Conservation (phyloP, 2,329 filamentous ascomycete species). For the Botryosphaeria dothidea region DNA sequence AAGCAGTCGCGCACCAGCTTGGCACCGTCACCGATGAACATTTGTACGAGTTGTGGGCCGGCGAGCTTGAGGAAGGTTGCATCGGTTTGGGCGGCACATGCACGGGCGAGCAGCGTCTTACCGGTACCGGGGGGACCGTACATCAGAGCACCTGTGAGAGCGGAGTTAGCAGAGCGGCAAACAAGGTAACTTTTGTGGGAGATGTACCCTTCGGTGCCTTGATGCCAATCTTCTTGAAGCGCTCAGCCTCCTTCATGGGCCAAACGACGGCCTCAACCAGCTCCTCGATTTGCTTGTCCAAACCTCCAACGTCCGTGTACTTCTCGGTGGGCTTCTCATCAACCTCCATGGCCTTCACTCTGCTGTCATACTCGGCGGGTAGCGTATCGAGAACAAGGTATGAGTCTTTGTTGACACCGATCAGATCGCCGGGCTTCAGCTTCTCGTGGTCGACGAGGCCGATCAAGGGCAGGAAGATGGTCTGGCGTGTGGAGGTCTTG, state of each 20-base stretch:
- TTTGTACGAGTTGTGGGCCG: conserved; percentile 95
- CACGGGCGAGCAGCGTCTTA: conserved; percentile 89
- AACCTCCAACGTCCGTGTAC: conserved; percentile 94
- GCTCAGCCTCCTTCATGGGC: conserved; percentile 99
- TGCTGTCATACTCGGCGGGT: conserved; percentile 96
- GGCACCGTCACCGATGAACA: conserved; percentile 98
- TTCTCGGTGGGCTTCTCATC: conserved; percentile 99
- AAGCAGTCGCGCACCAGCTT: conserved; percentile 98
- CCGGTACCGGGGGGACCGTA: conserved; percentile 91
- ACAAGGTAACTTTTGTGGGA: neutral
- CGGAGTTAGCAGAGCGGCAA: conserved; percentile 15
- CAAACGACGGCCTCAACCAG: conserved; percentile 97
- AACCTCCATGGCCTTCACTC: conserved; percentile 99
- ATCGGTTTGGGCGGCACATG: conserved; percentile 95
- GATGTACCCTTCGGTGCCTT: conserved; percentile 91
- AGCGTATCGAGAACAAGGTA: conserved; percentile 96
- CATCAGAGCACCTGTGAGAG: conserved; percentile 80
- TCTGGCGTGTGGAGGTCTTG: conserved; percentile 98
- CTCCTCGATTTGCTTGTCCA: conserved; percentile 99
- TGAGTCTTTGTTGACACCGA: conserved; percentile 98
- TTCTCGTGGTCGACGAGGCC: conserved; percentile 94
- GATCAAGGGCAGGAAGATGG: conserved; percentile 96
- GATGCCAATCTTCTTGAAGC: conserved; percentile 99
- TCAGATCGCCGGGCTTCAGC: conserved; percentile 92
- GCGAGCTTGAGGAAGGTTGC: conserved; percentile 98